phyloP scores from a whole-genome alignment of 176 grass and related monocot species.

The Ensete ventricosum region DNA sequence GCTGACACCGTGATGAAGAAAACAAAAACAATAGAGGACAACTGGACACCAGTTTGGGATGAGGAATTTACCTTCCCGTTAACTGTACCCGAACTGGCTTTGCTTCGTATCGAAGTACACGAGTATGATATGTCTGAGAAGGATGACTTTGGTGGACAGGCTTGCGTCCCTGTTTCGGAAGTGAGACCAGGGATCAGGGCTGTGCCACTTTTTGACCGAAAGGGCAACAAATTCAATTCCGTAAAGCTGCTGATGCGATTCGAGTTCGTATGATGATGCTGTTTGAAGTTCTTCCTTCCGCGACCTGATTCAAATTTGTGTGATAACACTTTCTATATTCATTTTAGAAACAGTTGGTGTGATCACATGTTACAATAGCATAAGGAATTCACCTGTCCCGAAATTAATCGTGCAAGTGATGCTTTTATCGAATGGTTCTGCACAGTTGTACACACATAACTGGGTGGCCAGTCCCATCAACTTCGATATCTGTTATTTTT shows the following conservation, averaged over 20 bases:
- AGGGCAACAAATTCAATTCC: constrained; percentile 43
- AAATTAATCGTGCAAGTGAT: too few relatives aligned
- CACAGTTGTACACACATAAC: too few relatives aligned
- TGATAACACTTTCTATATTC: not conserved
- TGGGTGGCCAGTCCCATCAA: too few relatives aligned
- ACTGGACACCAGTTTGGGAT: constrained; percentile 74
- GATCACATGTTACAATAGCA: too few relatives aligned
- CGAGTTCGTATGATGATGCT: constrained; percentile 33
- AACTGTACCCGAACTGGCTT: constrained; percentile 61
- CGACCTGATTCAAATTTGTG: not conserved
- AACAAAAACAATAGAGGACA: constrained; percentile 76
- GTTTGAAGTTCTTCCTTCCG: not conserved
- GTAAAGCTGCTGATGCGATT: constrained; percentile 88
- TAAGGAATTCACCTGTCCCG: too few relatives aligned
- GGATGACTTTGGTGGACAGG: constrained; percentile 89
- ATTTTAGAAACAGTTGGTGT: not conserved
- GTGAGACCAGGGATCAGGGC: constrained; percentile 67
- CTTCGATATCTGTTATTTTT: too few relatives aligned
- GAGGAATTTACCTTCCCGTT: constrained; percentile 63
- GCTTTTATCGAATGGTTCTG: too few relatives aligned
- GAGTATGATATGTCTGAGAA: constrained; percentile 97
- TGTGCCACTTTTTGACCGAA: constrained; percentile 52
- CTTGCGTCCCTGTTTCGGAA: constrained; percentile 62
- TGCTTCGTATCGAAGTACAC: constrained; percentile 78
- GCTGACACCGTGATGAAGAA: constrained; percentile 71